phyloP scores from a whole-genome alignment of 1,139 yeast genomes.

The Geotrichum cucujoidarum region DNA sequence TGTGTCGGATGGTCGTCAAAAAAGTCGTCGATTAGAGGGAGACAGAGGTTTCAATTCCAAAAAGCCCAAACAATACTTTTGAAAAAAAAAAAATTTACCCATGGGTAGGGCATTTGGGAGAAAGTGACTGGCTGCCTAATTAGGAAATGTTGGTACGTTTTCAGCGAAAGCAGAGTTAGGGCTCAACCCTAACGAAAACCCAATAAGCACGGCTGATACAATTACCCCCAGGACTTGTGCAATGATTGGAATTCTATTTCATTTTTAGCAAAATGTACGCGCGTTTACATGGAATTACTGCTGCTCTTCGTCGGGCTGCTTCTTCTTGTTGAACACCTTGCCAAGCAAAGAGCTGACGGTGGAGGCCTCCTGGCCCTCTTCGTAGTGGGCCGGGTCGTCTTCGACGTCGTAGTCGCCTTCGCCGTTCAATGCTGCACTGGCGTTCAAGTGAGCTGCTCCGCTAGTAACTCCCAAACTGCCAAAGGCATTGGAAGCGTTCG shows the following conservation, averaged over 20 bases:
- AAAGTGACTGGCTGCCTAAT: background rate
- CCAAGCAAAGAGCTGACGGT: constrained; percentile 15
- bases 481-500: constrained; percentile 19
- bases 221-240: too few species aligned
- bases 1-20: constrained; percentile 18
- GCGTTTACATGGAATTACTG: background rate
- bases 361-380: constrained; percentile 10
- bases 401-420: background rate
- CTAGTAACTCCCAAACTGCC: constrained; percentile 4
- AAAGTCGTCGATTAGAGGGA: constrained; percentile 5
- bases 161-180: background rate
- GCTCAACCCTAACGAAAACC: background rate
- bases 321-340: constrained; percentile 8
- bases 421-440: constrained; percentile 4
- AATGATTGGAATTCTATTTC: too few species aligned
- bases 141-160: background rate
- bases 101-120: background rate
- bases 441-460: background rate
- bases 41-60: background rate
- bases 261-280: background rate
- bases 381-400: constrained; percentile 8
- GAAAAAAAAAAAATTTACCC: background rate
- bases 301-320: background rate
- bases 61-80: background rate
- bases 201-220: too few species aligned